Base-by-base conservation (phyloP, 2,329 filamentous ascomycete genomes). In the Diplocarpon mali region DNA sequence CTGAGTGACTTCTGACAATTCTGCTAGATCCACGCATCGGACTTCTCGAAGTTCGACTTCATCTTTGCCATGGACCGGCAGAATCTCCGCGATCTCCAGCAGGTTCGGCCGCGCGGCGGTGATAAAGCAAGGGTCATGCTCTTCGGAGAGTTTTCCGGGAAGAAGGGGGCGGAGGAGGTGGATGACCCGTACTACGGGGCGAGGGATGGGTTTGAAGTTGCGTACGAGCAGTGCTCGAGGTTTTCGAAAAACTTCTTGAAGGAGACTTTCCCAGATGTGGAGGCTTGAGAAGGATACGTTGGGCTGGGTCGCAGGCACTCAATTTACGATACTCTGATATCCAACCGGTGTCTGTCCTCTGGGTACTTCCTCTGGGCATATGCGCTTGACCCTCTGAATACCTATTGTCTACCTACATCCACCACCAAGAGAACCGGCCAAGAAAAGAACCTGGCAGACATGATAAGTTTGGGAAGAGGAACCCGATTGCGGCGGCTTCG, bases 141-240 rank as follows among this genome's bases (percentile, higher is more conserved):
- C 39, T 96, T 92, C 67, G 92, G 92, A 28, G 83, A 89, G 58
- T 79, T 71, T 56, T 88, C 85, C 58, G 84, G 83, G 3, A 76
- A 69, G 29, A 75, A 61, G 59, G 75, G 66, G 55, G 71, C 74
- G 15, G 85, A 95, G 67, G 74, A 85, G 38, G 80, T 95, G 8
- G 69, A 76, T 47, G 92, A 96, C 63, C 92, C 92, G 12, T 98
- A 96, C 67, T 96, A 96, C 63, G 88, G 86, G n/a, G 87, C 78
- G 11, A 67, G 70, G 3, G 75, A 85, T 54, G 88, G 87, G 2
- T 96, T 96, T 60, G 77, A 83, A 57, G 76, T 73, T 59, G 86
- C 88, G n/a, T 96, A 84, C 65, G 78, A 90, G 66, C 89, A 95
- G 70, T 82, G 83, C 51, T 68, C 72, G 48, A 71, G 83, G 50